Percentiles rank a stretch among this genome's conserved stretches.
phyloP scores from a whole-genome alignment of 257 asterid genomes.

The Nicotiana paniculata region DNA sequence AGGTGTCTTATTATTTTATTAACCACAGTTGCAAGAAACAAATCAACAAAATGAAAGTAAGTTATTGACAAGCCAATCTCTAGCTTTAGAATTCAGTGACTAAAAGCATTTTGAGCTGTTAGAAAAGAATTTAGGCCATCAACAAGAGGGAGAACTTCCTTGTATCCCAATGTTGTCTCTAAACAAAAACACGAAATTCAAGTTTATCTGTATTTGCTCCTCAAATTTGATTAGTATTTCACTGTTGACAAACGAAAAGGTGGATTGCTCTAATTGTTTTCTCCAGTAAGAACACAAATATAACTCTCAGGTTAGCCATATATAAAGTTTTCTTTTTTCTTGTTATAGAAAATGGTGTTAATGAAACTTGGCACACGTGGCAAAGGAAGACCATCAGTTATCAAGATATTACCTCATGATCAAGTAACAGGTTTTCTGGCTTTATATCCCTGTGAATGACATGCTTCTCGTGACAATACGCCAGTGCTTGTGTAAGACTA shows the following conservation, averaged over 20 bases:
- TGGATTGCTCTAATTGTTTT: not conserved
- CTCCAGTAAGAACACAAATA: not conserved
- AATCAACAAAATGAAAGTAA: not conserved
- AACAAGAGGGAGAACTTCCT: not conserved
- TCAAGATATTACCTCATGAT: conserved; percentile 69
- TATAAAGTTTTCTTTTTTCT: not conserved
- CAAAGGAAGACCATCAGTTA: not conserved
- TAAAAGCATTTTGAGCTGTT: not conserved
- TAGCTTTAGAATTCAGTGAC: not conserved
- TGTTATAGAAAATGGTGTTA: not conserved
- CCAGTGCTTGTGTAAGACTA: conserved; percentile 85
- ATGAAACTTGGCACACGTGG: not conserved
- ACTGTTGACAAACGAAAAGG: not conserved
- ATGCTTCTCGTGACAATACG: conserved; percentile 80
- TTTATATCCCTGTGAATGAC: conserved; percentile 99
- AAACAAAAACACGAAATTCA: not conserved
- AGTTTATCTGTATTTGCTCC: not conserved
- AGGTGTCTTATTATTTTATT: not conserved
- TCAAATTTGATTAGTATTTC: not conserved
- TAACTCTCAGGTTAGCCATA: not conserved
- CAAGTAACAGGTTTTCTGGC: conserved; percentile 91
- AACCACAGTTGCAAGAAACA: not conserved
- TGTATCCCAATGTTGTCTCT: not conserved
- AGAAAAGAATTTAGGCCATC: not conserved
- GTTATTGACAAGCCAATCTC: not conserved